Base-by-base conservation (phyloP, 2,329 filamentous ascomycete species). In the Fusarium luffae region DNA sequence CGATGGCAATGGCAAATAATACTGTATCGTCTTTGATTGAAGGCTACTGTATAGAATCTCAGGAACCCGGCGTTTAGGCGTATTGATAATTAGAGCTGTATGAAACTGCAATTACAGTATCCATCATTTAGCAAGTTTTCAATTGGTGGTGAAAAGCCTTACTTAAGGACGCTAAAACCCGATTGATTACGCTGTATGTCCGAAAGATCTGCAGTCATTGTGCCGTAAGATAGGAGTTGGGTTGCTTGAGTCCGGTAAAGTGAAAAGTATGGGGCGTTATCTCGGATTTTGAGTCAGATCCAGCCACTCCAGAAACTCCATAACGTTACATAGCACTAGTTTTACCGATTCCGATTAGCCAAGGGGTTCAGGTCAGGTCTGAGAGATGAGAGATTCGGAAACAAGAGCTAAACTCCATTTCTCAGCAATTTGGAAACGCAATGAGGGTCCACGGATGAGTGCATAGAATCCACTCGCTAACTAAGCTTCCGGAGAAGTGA, bases 381-480 rank as follows among this genome's bases (percentile, higher is more conserved):
- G 30, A 32, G 30, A 54, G 47, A 41, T n/a, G 44, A 30, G 47
- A 41, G 21, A 48, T 37, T 63, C 67, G 67, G 67, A 70, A 54
- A 70, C 66, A 67, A 69, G 48, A 51, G 54, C 66, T 69, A 68
- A 68, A 68, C 67, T 70, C 67, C 57, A 63, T 66, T 50, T 43
- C 49, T 48, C 60, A 65, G 61, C 60, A 65, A 43, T 32, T 32
- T 52, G 34, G 34, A 52, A 41, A 42, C 48, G 59, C 61, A 64
- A 41, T 14, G 32, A 51, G 54, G 54, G 32, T 41, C 54, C 32
- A 50, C 49, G 13, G 49, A 28, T 27, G 34, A 52, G 23, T 52
- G 23, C 49, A 42, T 52, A 19, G 37, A 54, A 64, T 7, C 61
- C 51, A 59, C 60, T 27, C 21, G 23, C 51, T 64, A 58, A 59